phyloP scores from a whole-genome alignment of 495 filamentous ascomycete genomes.

The Symbiotaphrina buchneri region DNA sequence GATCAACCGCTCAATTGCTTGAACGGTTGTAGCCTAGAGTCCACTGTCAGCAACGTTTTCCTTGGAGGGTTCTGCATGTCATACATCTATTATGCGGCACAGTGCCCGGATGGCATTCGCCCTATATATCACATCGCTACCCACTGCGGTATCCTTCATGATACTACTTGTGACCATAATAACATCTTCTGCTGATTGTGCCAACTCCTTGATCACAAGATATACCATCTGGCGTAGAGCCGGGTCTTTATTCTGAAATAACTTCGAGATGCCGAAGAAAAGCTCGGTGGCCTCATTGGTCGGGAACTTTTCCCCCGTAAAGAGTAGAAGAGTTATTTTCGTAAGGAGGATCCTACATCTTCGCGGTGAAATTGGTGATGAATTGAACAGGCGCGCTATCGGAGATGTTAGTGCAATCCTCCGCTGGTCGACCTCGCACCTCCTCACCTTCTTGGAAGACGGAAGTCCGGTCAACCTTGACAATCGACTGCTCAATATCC shows the following conservation, averaged over 20 bases:
- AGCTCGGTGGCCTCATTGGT: conserved; percentile 93
- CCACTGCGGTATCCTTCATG: conserved; percentile 97
- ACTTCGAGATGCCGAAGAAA: conserved; percentile 98
- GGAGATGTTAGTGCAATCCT: conserved; percentile 4
- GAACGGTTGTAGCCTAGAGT: conserved; percentile 71
- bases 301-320: conserved; percentile 92
- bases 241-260: conserved; percentile 99
- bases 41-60: background rate
- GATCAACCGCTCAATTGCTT: conserved; percentile 93
- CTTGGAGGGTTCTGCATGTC: conserved; percentile 9
- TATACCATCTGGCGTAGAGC: conserved; percentile 98
- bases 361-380: conserved; percentile 82
- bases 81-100: conserved; percentile 92
- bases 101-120: conserved; percentile 93
- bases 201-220: conserved; percentile 90
- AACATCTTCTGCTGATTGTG: conserved; percentile 90
- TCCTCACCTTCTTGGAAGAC: conserved; percentile 94
- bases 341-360: conserved; percentile 89
- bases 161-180: conserved; percentile 99
- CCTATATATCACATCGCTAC: conserved; percentile 84
- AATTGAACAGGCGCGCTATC: conserved; percentile 89
- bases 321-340: conserved; percentile 90
- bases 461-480: conserved; percentile 93
- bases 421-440: conserved; percentile 2
- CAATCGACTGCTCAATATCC: conserved; percentile 76